Evolutionary conservation across 2,329 filamentous ascomycete species (phyloP), one percentile per base, ranked within the genome.

Genomic region (Seiridium cupressi): DNA sequence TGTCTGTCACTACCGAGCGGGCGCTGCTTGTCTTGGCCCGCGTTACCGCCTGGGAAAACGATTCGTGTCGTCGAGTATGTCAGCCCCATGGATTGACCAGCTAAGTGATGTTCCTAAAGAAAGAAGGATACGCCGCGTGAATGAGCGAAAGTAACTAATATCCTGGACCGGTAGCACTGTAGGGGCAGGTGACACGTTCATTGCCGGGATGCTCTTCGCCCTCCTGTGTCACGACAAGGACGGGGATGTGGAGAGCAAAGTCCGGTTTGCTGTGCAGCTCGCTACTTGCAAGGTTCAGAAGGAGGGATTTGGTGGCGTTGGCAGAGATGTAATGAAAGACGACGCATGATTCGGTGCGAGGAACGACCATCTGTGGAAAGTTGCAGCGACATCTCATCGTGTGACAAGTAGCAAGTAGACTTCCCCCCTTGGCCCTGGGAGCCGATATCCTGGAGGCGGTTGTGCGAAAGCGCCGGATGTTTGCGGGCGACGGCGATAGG

Each of bases 171-270:
- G 70, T 70, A 91, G 89, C 70, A 82, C 88, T 5, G 83, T 92
- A 62, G 90, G 89, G 58, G 89, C 89, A 48, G 90, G 90, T 65
- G 90, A 92, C 69, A 91, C 89, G 0, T 92, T 92, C 68, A 84
- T 89, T 64, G 89, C 89, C 40, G 89, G 88, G 61, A 85, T 90
- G 72, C 74, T 92, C 54, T 91, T 87, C 73, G 81, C 78, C 42
- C 72, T 90, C 62, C 73, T 82, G 60, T 83, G 78, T 68, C 80
- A 80, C 63, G 65, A 68, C 48, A 67, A 73, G 7, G 75, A 81
- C 63, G 88, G 84, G 84, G 71, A 75, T 65, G 67, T 80, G 51
- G 65, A 73, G 55, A 70, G 73, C 60, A 84, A 80, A 66, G 70
- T 90, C 62, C 72, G 69, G 38, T 89, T 90, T 73, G 87, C 88